Evolutionary conservation across 1,139 yeast genomes (phyloP).

Genomic region (Blastobotrys apis): DNA sequence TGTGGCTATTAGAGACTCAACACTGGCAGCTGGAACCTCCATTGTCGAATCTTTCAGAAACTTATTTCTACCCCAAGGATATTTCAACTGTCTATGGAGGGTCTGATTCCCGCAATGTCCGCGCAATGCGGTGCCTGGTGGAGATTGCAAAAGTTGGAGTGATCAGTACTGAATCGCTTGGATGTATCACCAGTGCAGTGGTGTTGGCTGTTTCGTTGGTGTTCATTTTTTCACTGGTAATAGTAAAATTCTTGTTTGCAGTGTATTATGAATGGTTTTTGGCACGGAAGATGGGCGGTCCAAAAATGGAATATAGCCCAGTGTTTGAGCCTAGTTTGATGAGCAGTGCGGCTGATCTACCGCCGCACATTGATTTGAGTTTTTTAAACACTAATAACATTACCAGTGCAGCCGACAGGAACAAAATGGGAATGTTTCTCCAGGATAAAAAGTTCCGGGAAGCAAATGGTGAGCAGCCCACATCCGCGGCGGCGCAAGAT

Average conservation of each 20-base stretch:
- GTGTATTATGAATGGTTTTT: constrained; percentile 74
- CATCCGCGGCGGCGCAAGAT: not conserved
- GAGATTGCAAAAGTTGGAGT: constrained; percentile 80
- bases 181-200: constrained; percentile 74
- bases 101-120: constrained; percentile 6
- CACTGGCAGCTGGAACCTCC: constrained; percentile 42
- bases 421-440: too few species aligned
- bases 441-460: not conserved
- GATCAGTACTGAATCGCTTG: constrained; percentile 75
- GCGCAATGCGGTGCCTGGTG: constrained; percentile 65
- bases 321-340: not conserved
- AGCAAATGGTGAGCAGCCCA: not conserved
- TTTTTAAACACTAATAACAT: too few species aligned
- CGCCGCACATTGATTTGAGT: not conserved
- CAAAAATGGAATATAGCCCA: not conserved
- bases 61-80: constrained; percentile 25
- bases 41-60: constrained; percentile 15
- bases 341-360: not conserved
- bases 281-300: constrained; percentile 24
- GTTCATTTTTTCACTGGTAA: constrained; percentile 69
- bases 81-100: constrained; percentile 18
- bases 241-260: constrained; percentile 71
- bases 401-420: too few species aligned
- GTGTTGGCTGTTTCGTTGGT: constrained; percentile 66
- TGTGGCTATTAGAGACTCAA: constrained; percentile 60